These are phyloP conservation scores for Tolypocladium guangdongense DNA, from an alignment of 2,329 filamentous ascomycete genomes.

Conservation along the genomic window DNA sequence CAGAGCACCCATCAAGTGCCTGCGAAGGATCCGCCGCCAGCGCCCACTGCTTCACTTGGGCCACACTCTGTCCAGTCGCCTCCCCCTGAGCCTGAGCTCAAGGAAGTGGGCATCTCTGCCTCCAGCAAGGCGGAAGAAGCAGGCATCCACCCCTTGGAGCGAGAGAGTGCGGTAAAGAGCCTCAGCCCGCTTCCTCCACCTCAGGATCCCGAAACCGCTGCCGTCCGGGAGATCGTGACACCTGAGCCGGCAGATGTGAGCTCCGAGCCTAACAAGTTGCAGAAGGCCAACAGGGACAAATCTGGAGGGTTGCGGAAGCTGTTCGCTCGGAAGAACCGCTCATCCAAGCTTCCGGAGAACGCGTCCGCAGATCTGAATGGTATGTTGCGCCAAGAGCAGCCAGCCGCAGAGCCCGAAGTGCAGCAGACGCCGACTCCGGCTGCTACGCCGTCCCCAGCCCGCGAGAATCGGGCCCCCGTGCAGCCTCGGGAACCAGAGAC, in stretches of 20 bases:
- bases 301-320: constrained; percentile 50
- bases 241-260: constrained; percentile 2
- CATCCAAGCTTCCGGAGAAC: constrained; percentile 45
- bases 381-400: constrained; percentile 33
- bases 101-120: background rate
- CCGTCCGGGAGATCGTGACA: constrained; percentile 2
- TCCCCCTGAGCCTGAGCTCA: background rate
- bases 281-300: constrained; percentile 35
- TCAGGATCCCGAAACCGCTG: constrained; percentile 4
- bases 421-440: constrained; percentile 15
- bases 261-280: constrained; percentile 37
- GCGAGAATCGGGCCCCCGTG: background rate
- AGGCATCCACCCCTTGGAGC: background rate
- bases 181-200: constrained; percentile 12
- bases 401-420: constrained; percentile 11
- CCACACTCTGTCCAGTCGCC: background rate
- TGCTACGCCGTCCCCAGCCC: constrained; percentile 10
- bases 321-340: constrained; percentile 52
- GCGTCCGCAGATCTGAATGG: constrained; percentile 38
- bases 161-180: background rate
- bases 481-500: constrained; percentile 6
- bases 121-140: constrained; percentile 3
- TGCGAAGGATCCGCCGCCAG: constrained; percentile 22
- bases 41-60: constrained; percentile 2
- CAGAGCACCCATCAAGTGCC: constrained; percentile 27